Percentiles rank a stretch among this genome's conserved stretches.
Evolutionary conservation across 2,329 filamentous ascomycete species (phyloP).

Genomic region (Colletotrichum cordylinicola): DNA sequence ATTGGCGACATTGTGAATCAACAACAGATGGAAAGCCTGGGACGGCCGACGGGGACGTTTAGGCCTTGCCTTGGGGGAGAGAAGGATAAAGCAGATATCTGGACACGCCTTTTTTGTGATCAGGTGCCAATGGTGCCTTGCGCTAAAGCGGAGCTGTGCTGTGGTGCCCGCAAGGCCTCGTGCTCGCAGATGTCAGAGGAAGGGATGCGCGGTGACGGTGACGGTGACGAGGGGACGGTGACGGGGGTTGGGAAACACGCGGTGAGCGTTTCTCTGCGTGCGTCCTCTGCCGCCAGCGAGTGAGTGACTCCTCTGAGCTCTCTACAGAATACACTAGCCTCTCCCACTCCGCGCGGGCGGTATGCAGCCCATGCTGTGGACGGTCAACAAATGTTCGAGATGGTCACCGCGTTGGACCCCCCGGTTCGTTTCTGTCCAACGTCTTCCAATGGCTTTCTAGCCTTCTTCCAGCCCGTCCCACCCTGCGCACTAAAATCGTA

Average conservation of each 20-base stretch:
- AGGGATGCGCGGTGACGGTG: slow-evolving; percentile 17
- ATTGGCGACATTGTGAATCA: slow-evolving; percentile 17
- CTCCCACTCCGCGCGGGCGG: neutral
- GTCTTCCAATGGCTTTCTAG: slow-evolving; percentile 4
- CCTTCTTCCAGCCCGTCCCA: neutral
- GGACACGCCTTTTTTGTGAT: slow-evolving; percentile 6
- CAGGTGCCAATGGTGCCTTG: slow-evolving; percentile 16
- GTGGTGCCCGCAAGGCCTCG: neutral
- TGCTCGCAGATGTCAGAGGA: neutral
- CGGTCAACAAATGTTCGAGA: neutral
- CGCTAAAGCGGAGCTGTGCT: slow-evolving; percentile 1
- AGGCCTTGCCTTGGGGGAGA: neutral
- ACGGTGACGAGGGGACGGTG: slow-evolving; percentile 21
- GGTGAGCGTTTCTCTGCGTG: slow-evolving; percentile 15
- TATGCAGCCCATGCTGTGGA: neutral
- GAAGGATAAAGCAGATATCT: neutral
- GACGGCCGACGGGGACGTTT: neutral
- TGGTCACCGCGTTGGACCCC: neutral
- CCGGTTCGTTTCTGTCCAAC: neutral
- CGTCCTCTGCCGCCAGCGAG: neutral
- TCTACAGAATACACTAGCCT: neutral
- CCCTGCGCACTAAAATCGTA: neutral
- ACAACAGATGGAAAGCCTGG: neutral
- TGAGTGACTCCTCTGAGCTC: neutral
- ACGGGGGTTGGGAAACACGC: slow-evolving; percentile 19